These are phyloP conservation scores for Suillus brevipes DNA, from an alignment of 768 basidiomycete species.

Conservation along the genomic window DNA sequence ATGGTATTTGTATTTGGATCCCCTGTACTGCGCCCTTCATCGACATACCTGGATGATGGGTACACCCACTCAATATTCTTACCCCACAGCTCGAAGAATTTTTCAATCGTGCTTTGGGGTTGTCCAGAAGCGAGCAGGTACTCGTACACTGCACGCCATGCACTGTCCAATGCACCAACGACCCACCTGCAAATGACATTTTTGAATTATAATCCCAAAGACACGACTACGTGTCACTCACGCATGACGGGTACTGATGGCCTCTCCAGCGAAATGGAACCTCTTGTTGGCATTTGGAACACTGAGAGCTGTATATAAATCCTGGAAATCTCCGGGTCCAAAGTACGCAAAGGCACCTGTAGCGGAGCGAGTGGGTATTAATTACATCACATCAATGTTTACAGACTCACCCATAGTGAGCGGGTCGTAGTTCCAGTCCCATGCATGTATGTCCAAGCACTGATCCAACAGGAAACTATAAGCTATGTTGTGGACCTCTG, in stretches of 20 bases:
- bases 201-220: neutral
- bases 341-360: constrained; percentile 45
- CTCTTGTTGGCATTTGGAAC: constrained; percentile 30
- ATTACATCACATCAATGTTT: neutral
- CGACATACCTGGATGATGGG: neutral
- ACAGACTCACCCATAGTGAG: constrained; percentile 35
- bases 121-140: constrained; percentile 22
- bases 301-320: constrained; percentile 33
- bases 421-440: constrained; percentile 37
- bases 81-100: constrained; percentile 33
- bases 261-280: constrained; percentile 41
- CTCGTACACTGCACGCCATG: constrained; percentile 35
- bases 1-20: neutral
- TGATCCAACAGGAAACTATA: constrained; percentile 22
- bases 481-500: constrained; percentile 20
- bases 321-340: constrained; percentile 38
- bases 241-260: constrained; percentile 38
- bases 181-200: constrained; percentile 35
- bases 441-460: constrained; percentile 26
- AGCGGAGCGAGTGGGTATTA: neutral
- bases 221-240: constrained; percentile 7
- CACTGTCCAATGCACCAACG: constrained; percentile 40
- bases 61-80: constrained; percentile 31
- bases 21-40: neutral
- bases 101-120: neutral